Conservation (phyloP, 208 protist species). For the Crithidia brevicula region DNA sequence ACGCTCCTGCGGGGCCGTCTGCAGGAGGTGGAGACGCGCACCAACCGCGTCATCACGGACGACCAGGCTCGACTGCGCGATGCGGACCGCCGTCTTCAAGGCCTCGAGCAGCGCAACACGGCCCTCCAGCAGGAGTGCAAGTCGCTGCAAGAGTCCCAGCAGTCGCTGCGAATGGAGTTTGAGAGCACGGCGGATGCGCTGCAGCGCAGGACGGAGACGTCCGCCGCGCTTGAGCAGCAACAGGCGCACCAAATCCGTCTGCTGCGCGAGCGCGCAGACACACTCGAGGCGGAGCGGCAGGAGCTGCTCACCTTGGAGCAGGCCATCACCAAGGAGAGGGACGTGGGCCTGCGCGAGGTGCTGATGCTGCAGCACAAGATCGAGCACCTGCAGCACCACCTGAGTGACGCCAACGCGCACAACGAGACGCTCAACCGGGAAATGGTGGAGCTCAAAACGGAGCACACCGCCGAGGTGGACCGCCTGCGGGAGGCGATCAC, state of each 20-base stretch:
- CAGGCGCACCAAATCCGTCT: slow-evolving; percentile 33
- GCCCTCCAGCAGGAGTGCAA: slow-evolving; percentile 58
- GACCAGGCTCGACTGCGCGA: slow-evolving; percentile 36
- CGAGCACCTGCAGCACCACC: slow-evolving; percentile 46
- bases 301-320: slow-evolving; percentile 38
- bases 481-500: slow-evolving; percentile 44
- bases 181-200: slow-evolving; percentile 43
- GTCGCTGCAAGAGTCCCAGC: slow-evolving; percentile 48
- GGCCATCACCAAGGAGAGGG: slow-evolving; percentile 30
- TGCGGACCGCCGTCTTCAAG: slow-evolving; percentile 36
- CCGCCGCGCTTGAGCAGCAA: slow-evolving; percentile 39
- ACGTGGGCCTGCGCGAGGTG: slow-evolving; percentile 37
- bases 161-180: slow-evolving; percentile 41
- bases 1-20: slow-evolving; percentile 19
- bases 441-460: slow-evolving; percentile 48
- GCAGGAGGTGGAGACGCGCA: slow-evolving; percentile 47
- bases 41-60: slow-evolving; percentile 38
- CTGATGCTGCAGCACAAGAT: slow-evolving; percentile 39
- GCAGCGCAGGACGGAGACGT: slow-evolving; percentile 37
- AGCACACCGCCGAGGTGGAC: slow-evolving; percentile 46
- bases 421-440: slow-evolving; percentile 61
- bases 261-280: slow-evolving; percentile 36
- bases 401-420: slow-evolving; percentile 50
- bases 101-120: slow-evolving; percentile 51
- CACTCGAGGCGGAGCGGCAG: slow-evolving; percentile 39